Conservation (phyloP, 73 alveolate genomes). For the Paramecium octaurelia region DNA sequence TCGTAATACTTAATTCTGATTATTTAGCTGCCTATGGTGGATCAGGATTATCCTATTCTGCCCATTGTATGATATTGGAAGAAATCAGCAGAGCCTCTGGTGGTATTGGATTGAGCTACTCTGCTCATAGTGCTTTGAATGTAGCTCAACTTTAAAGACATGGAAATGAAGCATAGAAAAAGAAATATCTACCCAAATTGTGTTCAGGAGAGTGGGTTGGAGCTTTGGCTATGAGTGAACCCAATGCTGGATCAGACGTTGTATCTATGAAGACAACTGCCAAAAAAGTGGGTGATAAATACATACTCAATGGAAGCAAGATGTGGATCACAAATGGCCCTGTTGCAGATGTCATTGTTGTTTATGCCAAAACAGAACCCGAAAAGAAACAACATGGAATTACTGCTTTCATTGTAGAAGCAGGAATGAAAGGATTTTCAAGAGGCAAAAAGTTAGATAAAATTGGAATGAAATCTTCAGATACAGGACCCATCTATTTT, state of each 20-base stretch:
- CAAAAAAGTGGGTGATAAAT: conserved; percentile 77
- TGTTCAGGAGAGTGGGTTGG: conserved; percentile 89
- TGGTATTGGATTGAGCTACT: conserved; percentile 81
- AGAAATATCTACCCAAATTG: conserved; percentile 77
- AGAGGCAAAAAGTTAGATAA: conserved; percentile 84
- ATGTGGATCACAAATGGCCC: conserved; percentile 98
- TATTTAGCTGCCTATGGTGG: conserved; percentile 74
- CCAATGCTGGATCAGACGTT: conserved; percentile 91
- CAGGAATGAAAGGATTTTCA: conserved; percentile 80
- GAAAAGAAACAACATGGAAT: conserved; percentile 78
- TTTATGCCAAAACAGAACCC: conserved; percentile 91
- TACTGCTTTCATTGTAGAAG: conserved; percentile 87
- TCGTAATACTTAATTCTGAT: not conserved
- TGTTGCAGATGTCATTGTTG: conserved; percentile 84
- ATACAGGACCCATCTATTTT: conserved; percentile 84
- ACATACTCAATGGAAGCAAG: conserved; percentile 81
- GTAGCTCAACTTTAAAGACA: conserved; percentile 72
- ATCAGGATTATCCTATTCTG: conserved; percentile 80
- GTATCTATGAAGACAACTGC: conserved; percentile 84
- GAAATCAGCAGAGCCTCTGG: conserved; percentile 88
- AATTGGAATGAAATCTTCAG: conserved; percentile 94
- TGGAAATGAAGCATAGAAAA: conserved; percentile 82
- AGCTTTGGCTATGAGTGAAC: conserved; percentile 91
- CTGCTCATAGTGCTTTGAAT: conserved; percentile 90
- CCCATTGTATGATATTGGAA: conserved; percentile 83